Evolutionary conservation across 768 basidiomycete species (phyloP).

Genomic region (Zangia roseola): DNA sequence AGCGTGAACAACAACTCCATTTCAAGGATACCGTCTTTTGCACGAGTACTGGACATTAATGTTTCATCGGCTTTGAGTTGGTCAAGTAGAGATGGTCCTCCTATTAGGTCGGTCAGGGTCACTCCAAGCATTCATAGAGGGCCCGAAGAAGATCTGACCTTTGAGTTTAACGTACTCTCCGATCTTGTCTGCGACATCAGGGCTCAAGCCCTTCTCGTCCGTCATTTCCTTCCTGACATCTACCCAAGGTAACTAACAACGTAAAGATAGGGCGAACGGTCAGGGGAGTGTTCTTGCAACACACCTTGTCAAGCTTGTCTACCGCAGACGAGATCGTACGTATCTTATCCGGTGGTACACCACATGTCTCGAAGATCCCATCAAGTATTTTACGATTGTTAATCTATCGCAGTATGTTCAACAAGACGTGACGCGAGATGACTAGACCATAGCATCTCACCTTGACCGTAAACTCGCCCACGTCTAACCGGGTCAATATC

Average conservation of each 20-base stretch:
- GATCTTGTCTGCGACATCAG: conserved; percentile 84
- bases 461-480: conserved; percentile 95
- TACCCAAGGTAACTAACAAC: conserved; percentile 70
- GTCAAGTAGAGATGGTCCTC: conserved; percentile 74
- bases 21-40: conserved; percentile 81
- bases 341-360: conserved; percentile 87
- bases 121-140: not conserved
- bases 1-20: conserved; percentile 85
- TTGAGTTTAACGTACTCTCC: conserved; percentile 97
- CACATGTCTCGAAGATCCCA: conserved; percentile 95
- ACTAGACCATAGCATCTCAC: conserved; percentile 34
- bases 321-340: conserved; percentile 93
- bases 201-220: conserved; percentile 86
- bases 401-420: conserved; percentile 45
- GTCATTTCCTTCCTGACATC: conserved; percentile 98
- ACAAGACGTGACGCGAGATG: not conserved
- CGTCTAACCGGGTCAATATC: conserved; percentile 76
- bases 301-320: conserved; percentile 96
- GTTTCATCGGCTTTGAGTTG: conserved; percentile 60
- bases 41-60: conserved; percentile 68
- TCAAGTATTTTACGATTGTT: conserved; percentile 98
- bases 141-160: conserved; percentile 45
- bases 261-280: not conserved
- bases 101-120: conserved; percentile 36
- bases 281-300: not conserved